Percentiles rank a stretch among this genome's conserved stretches.
phyloP scores from a whole-genome alignment of 176 grass and related monocot genomes.

The Musa beccarii region DNA sequence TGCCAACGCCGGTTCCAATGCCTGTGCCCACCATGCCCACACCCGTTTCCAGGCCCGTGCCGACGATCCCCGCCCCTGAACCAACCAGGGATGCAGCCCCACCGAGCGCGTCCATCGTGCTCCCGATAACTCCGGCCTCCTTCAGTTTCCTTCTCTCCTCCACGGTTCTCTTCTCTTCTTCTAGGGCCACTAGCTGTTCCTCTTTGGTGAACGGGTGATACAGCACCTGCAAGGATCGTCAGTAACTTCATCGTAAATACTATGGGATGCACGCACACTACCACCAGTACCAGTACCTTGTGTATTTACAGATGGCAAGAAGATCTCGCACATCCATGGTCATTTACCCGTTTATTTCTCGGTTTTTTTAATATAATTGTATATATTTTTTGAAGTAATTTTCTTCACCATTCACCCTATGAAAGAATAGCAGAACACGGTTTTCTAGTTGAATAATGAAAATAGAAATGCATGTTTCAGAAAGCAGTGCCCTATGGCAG shows the following conservation, averaged over 20 bases:
- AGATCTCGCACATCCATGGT: not conserved
- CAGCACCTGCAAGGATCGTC: constrained; percentile 34
- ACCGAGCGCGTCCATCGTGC: constrained; percentile 49
- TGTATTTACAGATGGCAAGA: not conserved
- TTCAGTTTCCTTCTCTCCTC: constrained; percentile 70
- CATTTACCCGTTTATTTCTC: no score
- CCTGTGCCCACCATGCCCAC: constrained; percentile 50
- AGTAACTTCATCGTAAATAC: not conserved
- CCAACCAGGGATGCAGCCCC: constrained; percentile 56
- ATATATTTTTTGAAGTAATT: no score
- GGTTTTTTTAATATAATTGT: no score
- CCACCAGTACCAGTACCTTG: no score
- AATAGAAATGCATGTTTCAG: no score
- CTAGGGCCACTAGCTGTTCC: constrained; percentile 59
- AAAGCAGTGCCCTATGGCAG: no score
- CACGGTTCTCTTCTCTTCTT: constrained; percentile 65
- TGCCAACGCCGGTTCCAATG: constrained; percentile 26
- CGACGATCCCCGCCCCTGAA: constrained; percentile 43
- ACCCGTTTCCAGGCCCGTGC: not conserved
- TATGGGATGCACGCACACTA: no score
- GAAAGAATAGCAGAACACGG: no score
- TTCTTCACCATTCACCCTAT: no score
- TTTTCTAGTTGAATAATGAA: no score
- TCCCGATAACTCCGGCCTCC: constrained; percentile 43
- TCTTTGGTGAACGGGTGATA: constrained; percentile 73